Base-by-base conservation (phyloP, 2,329 filamentous ascomycete genomes). In the Moelleriella libera region DNA sequence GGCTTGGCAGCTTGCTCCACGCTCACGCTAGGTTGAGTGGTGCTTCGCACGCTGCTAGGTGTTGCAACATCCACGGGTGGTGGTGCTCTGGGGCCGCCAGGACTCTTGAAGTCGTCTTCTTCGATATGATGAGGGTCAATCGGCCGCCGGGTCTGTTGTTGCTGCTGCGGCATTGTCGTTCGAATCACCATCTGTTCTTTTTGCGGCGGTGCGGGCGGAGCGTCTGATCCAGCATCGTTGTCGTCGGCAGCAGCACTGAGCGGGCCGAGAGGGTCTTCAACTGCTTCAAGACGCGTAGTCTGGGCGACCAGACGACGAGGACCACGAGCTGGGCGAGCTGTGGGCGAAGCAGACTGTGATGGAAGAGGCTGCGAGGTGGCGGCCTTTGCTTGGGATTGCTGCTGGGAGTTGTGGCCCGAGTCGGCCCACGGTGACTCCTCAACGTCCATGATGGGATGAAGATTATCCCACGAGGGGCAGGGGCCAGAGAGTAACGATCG, bases 1-100 rank as follows among this genome's bases (percentile, higher is more conserved):
- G 92, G 92, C 66, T 95, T 94, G 31, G 90, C 83, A 44, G 92
- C 92, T 68, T 94, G 86, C 65, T 97, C 90, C 48, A 97, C 71
- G 63, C 85, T 94, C 54, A 96, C 79, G 61, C 89, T 95, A 14
- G 89, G 88, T 59, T 71, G 80, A 54, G 61, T 77, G 59, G 67
- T 74, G 62, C 64, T 71, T 56, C 68, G 67, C 32, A 75, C 60
- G 30, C 69, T 65, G 49, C 71, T 76, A 21, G 72, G 72, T 53
- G 70, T 68, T 6, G 78, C 72, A 40, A 74, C 71, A 52, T 78
- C 75, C 8, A 83, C 78, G 2, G 79, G 78, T 34, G 79, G 79
- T 45, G 85, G 87, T 49, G 76, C 74, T 52, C 86, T 72, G 39
- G 83, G 74, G 41, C 78, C 55, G 61, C 60, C 56, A 47, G 62